Base-by-base conservation (phyloP, 768 basidiomycete genomes). In the Melanogaster broomeanus region DNA sequence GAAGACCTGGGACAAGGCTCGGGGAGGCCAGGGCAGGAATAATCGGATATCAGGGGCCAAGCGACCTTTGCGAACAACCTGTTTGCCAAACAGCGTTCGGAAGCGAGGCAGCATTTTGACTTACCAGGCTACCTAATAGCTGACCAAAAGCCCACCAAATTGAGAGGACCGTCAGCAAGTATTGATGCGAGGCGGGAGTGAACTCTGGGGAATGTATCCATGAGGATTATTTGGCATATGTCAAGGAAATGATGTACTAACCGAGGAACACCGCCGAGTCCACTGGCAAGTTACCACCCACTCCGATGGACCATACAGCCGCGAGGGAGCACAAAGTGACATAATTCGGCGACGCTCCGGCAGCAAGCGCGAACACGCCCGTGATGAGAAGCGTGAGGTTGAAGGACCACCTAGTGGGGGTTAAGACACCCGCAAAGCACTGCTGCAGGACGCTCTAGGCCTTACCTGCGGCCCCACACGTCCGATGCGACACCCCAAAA, bases 131-230 rank as follows among this genome's bases (percentile, higher is more conserved):
- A 16, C 81, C 84, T 42, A 86, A 61, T 1, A 89, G 76, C 62
- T 89, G 88, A 3, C 87, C 87, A 30, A 90, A 74, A 6, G 85
- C 84, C 89, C 89, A 91, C 84, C 85, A 90, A 33, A 89, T 79
- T 0, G 87, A 88, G 16, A 90, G 74, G 13, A 90, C 71, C 0
- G 88, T 89, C 30, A 90, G 72, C 4, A 91, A 74, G 60, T 88
- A 90, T 60, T 90, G 89, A 54, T 90, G 86, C 1, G 81, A 80
- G 3, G 79, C 78, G 0, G 88, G 88, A 0, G 87, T 62, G 60
- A 87, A 88, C 59, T 90, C 86, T 84, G 48, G 18, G 7, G 27
- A 4, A 42, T 11, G 2, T 19, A 15, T 42, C n/a, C n/a, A n/a
- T n/a, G n/a, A n/a, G 16, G 4, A n/a, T 58, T 41, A 19, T 24